phyloP scores from a whole-genome alignment of 495 filamentous ascomycete genomes.

The Penicillium samsonianum region DNA sequence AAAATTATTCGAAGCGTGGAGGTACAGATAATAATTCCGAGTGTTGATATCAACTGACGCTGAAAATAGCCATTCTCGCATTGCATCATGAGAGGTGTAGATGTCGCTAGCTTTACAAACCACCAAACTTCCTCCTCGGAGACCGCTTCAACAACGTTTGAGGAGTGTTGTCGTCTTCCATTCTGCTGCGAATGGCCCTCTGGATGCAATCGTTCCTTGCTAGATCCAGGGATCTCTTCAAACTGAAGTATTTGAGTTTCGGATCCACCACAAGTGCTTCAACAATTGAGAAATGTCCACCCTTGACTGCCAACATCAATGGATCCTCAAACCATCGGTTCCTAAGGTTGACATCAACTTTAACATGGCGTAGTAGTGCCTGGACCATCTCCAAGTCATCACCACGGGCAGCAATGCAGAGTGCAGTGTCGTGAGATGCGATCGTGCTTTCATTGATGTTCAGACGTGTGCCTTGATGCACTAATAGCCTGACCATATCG shows the following conservation, averaged over 20 bases:
- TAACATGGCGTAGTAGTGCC: slow-evolving; percentile 9
- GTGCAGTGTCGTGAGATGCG: slow-evolving; percentile 11
- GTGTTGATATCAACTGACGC: neutral
- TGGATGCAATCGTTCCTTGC: slow-evolving; percentile 6
- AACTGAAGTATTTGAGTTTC: slow-evolving; percentile 2
- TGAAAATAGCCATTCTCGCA: neutral
- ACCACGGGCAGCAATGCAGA: slow-evolving; percentile 15
- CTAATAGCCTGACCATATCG: slow-evolving; percentile 10
- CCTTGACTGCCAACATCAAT: slow-evolving; percentile 10
- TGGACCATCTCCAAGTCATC: slow-evolving; percentile 14
- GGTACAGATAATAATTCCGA: slow-evolving; percentile 7
- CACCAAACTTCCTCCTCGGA: slow-evolving; percentile 1
- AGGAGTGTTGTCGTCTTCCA: slow-evolving; percentile 1
- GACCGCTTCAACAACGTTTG: slow-evolving; percentile 7
- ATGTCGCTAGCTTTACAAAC: slow-evolving; percentile 1
- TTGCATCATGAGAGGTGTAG: slow-evolving; percentile 11
- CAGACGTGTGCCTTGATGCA: slow-evolving; percentile 7
- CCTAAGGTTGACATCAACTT: slow-evolving; percentile 13
- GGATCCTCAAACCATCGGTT: slow-evolving; percentile 10
- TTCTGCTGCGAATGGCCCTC: slow-evolving; percentile 6
- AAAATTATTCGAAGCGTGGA: neutral
- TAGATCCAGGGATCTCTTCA: slow-evolving; percentile 5
- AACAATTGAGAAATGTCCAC: slow-evolving; percentile 3
- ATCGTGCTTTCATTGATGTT: slow-evolving; percentile 15
- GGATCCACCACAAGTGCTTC: slow-evolving; percentile 3